A percentile compares a stretch with the other conserved stretches of the same genome.
phyloP scores from a whole-genome alignment of 305 asterid species.

The Solanum hybrid region DNA sequence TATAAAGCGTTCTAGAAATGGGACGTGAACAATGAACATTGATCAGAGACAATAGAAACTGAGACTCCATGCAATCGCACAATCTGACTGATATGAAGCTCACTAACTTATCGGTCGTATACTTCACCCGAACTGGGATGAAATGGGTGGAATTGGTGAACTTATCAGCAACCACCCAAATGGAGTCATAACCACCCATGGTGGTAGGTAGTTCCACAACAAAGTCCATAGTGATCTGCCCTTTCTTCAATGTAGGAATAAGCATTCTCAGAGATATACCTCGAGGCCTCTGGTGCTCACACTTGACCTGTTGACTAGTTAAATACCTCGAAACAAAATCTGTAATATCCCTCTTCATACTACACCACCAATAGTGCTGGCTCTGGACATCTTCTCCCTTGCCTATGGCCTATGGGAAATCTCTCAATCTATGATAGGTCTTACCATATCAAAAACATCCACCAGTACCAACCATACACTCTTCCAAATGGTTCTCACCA shows the following conservation, averaged over 20 bases:
- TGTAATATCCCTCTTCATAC: neutral
- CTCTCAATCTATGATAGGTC: neutral
- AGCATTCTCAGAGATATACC: neutral
- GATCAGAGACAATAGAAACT: neutral
- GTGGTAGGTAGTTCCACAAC: neutral
- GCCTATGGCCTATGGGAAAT: neutral
- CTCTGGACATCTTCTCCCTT: neutral
- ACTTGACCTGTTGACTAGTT: neutral
- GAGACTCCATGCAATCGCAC: neutral
- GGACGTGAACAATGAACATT: neutral
- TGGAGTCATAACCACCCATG: neutral
- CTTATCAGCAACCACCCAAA: neutral
- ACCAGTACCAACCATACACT: neutral
- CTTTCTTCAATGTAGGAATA: neutral
- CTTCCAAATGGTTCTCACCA: neutral
- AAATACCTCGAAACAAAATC: neutral
- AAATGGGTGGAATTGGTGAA: neutral
- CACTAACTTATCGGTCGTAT: neutral
- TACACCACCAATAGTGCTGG: neutral
- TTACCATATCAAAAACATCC: neutral
- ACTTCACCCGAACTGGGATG: neutral
- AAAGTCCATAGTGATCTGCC: neutral
- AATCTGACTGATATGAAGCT: neutral
- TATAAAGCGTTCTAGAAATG: neutral
- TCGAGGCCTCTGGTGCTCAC: neutral